phyloP scores from a whole-genome alignment of 208 protist species.

The Acanthamoeba healyi region DNA sequence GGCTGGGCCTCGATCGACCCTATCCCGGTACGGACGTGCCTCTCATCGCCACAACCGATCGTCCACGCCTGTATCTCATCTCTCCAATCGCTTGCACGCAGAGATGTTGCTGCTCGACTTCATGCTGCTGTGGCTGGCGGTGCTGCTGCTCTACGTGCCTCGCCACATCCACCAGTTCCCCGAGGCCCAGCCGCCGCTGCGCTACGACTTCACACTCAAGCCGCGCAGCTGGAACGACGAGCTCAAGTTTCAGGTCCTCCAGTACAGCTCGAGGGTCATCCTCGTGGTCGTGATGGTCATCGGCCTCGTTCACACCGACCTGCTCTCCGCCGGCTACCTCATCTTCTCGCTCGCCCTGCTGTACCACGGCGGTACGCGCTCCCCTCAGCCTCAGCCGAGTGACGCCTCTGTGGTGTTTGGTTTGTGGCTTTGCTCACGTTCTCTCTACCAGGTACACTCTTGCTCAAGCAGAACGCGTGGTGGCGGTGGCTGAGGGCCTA shows the following conservation, averaged over 20 bases:
- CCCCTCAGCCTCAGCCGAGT: not conserved
- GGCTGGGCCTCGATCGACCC: constrained; percentile 22
- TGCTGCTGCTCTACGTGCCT: constrained; percentile 21
- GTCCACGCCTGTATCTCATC: too few species aligned
- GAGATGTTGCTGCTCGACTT: constrained; percentile 44
- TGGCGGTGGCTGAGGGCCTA: constrained; percentile 59
- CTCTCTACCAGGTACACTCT: not conserved
- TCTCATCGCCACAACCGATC: not conserved
- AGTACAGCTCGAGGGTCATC: constrained; percentile 57
- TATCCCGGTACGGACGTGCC: not conserved
- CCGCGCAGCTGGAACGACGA: constrained; percentile 70
- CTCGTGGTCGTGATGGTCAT: constrained; percentile 64
- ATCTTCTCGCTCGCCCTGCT: constrained; percentile 46
- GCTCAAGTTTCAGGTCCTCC: constrained; percentile 59
- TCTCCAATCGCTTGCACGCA: not conserved
- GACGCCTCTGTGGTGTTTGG: not conserved
- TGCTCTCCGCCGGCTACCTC: constrained; percentile 62
- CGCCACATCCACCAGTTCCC: constrained; percentile 19
- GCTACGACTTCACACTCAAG: constrained; percentile 67
- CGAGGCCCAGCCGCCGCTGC: constrained; percentile 14
- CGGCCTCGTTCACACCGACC: constrained; percentile 28
- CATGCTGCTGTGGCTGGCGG: constrained; percentile 26
- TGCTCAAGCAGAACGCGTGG: constrained; percentile 73
- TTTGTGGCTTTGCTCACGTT: not conserved
- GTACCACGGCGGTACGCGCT: constrained; percentile 33